Evolutionary conservation across 148 eudicot genomes (phyloP).

Genomic region (Vaccinium darrowii): DNA sequence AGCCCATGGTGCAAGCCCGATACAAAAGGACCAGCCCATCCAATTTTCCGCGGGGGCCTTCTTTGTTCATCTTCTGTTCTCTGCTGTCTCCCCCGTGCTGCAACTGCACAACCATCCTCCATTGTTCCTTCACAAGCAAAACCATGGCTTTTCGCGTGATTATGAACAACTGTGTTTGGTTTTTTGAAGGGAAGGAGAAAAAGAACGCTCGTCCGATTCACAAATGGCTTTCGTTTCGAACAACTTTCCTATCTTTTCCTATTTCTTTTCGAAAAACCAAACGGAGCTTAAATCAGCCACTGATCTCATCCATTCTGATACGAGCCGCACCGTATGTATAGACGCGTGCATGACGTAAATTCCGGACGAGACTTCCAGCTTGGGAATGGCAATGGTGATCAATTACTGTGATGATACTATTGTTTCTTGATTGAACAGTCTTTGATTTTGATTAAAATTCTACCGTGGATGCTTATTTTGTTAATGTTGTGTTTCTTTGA

Average conservation of each 20-base stretch:
- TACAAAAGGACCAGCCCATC: not conserved
- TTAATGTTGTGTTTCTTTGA: not conserved
- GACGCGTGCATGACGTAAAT: not conserved
- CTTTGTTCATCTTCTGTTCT: not conserved
- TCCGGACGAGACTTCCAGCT: not conserved
- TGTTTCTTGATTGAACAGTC: not conserved
- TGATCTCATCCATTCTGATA: no score
- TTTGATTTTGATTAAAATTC: not conserved
- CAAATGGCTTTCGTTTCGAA: no score
- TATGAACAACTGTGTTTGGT: not conserved
- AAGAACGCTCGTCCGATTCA: not conserved
- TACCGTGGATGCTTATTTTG: not conserved
- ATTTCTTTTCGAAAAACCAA: no score
- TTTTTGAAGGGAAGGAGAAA: not conserved
- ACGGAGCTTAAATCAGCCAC: no score
- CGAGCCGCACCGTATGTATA: no score
- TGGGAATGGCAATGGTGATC: not conserved
- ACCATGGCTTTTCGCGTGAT: not conserved
- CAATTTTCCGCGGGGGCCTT: not conserved
- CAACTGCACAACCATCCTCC: not conserved
- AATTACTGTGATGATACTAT: not conserved
- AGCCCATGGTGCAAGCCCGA: not conserved
- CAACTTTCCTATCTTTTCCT: no score
- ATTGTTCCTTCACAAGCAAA: not conserved
- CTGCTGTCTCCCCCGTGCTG: not conserved